These are phyloP conservation scores for Myxozyma kluyveri DNA, from an alignment of 805 yeast species.

Conservation along the genomic window DNA sequence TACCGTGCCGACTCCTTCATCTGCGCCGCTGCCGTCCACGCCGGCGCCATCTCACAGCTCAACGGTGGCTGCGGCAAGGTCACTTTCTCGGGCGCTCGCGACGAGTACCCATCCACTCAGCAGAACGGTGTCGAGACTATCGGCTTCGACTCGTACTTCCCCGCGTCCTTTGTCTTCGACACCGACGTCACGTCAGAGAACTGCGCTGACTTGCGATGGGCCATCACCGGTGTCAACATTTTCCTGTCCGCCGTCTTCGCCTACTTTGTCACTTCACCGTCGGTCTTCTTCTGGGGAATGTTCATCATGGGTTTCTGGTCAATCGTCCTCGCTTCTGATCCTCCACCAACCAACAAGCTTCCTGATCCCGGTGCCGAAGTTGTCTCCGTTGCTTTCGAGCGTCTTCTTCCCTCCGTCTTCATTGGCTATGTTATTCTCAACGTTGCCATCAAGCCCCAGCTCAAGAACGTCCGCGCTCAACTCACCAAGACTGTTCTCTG, in stretches of 20 bases:
- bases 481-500: slow-evolving; percentile 51
- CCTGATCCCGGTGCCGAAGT: slow-evolving; percentile 57
- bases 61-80: slow-evolving; percentile 77
- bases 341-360: slow-evolving; percentile 57
- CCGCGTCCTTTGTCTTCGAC: slow-evolving; percentile 65
- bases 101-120: slow-evolving; percentile 50
- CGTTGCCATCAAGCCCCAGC: slow-evolving; percentile 36
- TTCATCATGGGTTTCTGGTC: slow-evolving; percentile 80
- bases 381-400: slow-evolving; percentile 65
- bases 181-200: slow-evolving; percentile 44
- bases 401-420: slow-evolving; percentile 73
- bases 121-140: slow-evolving; percentile 53
- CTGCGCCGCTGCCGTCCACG: slow-evolving; percentile 87
- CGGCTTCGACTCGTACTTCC: slow-evolving; percentile 68
- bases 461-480: slow-evolving; percentile 33
- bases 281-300: slow-evolving; percentile 59
- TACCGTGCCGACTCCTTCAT: slow-evolving; percentile 87
- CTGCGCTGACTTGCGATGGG: slow-evolving; percentile 67
- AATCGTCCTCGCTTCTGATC: slow-evolving; percentile 76
- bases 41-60: slow-evolving; percentile 70
- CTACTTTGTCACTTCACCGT: slow-evolving; percentile 50
- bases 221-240: slow-evolving; percentile 57
- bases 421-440: slow-evolving; percentile 70
- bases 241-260: slow-evolving; percentile 51
- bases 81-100: slow-evolving; percentile 54